Conservation (phyloP, 176 grass and related monocot genomes). For the Oryza rufipogon region DNA sequence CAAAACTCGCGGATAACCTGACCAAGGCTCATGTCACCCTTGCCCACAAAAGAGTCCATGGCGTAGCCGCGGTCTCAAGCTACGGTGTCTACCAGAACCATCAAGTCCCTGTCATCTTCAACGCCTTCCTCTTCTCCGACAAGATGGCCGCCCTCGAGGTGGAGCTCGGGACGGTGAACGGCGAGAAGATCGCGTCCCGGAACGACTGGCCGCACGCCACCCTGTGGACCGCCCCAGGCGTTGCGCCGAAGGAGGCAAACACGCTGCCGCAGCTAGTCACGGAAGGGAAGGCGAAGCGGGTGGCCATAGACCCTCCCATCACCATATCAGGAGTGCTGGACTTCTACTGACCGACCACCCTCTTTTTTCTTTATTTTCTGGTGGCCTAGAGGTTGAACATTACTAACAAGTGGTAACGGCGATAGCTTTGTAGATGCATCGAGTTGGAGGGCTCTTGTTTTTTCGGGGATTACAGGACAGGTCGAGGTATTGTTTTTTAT, state of each 20-base stretch:
- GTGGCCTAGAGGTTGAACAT: neutral
- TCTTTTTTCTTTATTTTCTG: neutral
- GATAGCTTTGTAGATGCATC: slow-evolving; percentile 11
- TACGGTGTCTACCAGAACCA: slow-evolving; percentile 73
- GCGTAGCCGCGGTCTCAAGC: slow-evolving; percentile 77
- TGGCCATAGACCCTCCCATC: slow-evolving; percentile 63
- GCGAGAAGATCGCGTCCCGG: slow-evolving; percentile 66
- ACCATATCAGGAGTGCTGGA: slow-evolving; percentile 59
- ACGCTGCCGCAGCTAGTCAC: slow-evolving; percentile 55
- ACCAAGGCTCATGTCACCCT: slow-evolving; percentile 83
- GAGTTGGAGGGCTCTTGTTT: neutral
- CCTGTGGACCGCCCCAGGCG: slow-evolving; percentile 74
- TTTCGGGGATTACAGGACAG: neutral
- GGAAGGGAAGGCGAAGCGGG: slow-evolving; percentile 60
- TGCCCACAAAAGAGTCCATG: slow-evolving; percentile 90
- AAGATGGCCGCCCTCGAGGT: slow-evolving; percentile 75
- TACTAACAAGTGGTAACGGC: neutral
- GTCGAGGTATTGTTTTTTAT: neutral
- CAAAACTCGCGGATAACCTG: slow-evolving; percentile 63
- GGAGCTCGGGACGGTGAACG: slow-evolving; percentile 61
- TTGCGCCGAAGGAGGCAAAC: slow-evolving; percentile 79
- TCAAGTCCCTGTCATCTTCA: slow-evolving; percentile 64
- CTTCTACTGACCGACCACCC: slow-evolving; percentile 66
- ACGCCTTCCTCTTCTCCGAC: slow-evolving; percentile 63
- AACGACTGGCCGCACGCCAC: slow-evolving; percentile 92